Base-by-base conservation (phyloP, 371 early-diverging fungal species). In the Mucor sp. region DNA sequence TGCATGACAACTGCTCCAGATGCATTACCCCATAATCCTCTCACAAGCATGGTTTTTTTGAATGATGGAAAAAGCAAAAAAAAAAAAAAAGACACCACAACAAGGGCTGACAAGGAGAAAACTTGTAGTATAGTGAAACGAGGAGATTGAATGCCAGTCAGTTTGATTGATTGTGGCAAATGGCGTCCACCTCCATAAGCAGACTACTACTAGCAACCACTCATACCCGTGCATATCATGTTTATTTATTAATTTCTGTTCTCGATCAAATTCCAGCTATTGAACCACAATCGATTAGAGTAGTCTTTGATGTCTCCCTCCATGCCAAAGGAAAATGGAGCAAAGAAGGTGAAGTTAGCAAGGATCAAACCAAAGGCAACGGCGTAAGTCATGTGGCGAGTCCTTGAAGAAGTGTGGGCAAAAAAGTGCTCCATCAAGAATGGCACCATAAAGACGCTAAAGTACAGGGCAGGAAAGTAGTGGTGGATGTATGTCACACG, bases 401-500 rank as follows among this genome's bases (percentile, higher is more conserved):
- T 68, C 33, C 25, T 59, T 0, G 62, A 30, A 7, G 66, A 67
- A 0, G 70, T 28, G 0, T 56, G 39, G 1, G 23, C 17, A 17
- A 78, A 78, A 55, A 93, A 75, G 69, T 92, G 91, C 67, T 98
- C 97, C 23, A 95, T 50, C 50, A 94, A 68, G 73, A 86, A 91
- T 30, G 87, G 87, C 17, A 85, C 83, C 77, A 90, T 80, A 50
- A 98, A 84, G 47, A 97, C 87, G 30, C 93, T 90, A 83, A 99
- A 99, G 80, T 98, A 99, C 33, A 99, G 80, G 0, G 99, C 95
- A 0, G 99, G 99, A 81, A 98, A 98, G 78, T 99, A 99, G 77
- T 99, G 99, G 78, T 99, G 99, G 44, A 99, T 81, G 76, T 98
- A 99, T 0, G 94, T 94, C 21, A 99, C 99, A 47, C 99, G 92